These are phyloP conservation scores for Ceriops decandra DNA, from an alignment of 345 rosid genomes.

Conservation along the genomic window DNA sequence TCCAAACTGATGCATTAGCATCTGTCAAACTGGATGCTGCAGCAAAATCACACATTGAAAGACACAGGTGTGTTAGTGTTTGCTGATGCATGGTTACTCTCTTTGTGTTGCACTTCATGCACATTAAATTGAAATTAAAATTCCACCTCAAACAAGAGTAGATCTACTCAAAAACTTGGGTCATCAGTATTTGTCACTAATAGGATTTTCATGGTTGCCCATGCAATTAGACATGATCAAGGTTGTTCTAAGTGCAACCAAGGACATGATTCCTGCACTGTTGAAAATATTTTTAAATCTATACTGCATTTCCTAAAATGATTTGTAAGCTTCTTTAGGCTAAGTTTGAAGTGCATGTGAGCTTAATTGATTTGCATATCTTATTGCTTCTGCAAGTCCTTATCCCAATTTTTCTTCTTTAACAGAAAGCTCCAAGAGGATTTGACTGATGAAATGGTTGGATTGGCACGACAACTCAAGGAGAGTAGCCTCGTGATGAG, in stretches of 20 bases:
- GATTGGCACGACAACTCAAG: conserved; percentile 76
- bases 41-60: conserved; percentile 65
- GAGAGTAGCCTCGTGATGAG: conserved; percentile 82
- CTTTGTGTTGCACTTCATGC: neutral
- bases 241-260: neutral
- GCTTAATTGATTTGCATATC: neutral
- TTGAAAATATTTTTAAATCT: neutral
- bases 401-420: neutral
- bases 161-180: neutral
- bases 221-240: neutral
- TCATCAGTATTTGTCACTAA: neutral
- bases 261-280: neutral
- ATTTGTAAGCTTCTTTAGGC: neutral
- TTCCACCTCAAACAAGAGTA: neutral
- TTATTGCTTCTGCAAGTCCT: neutral
- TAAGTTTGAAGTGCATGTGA: neutral
- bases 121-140: neutral
- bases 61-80: conserved; percentile 53
- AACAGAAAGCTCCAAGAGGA: conserved; percentile 79
- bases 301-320: neutral
- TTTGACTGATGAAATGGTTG: conserved; percentile 93
- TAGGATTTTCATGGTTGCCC: neutral
- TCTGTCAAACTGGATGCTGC: conserved; percentile 66
- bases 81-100: neutral
- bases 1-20: conserved; percentile 41